Evolutionary conservation across 805 yeast genomes (phyloP).

Genomic region (Cyberlindnera veronae): DNA sequence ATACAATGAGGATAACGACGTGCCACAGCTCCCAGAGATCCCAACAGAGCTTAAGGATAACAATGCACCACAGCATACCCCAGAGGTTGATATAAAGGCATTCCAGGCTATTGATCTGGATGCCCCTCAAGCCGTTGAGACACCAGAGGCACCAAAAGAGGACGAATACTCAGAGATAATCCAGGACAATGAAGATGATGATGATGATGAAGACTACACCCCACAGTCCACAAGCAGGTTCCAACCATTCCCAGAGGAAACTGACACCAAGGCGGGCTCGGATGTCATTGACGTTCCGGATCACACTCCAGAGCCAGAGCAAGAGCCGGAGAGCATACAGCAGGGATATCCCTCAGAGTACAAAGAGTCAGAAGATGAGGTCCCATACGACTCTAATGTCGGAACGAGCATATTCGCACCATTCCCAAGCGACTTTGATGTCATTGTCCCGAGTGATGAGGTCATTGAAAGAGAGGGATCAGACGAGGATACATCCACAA

Average conservation of each 20-base stretch:
- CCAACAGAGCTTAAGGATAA: slow-evolving; percentile 1
- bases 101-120: slow-evolving; percentile 27
- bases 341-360: too few species aligned
- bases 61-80: slow-evolving; percentile 9
- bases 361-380: slow-evolving; percentile 6
- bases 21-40: slow-evolving; percentile 10
- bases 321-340: background rate
- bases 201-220: slow-evolving; percentile 24
- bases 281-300: background rate
- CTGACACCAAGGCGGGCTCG: background rate
- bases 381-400: slow-evolving; percentile 12
- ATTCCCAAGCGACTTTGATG: slow-evolving; percentile 14
- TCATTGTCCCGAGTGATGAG: slow-evolving; percentile 8
- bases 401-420: slow-evolving; percentile 15
- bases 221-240: slow-evolving; percentile 13
- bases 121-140: background rate
- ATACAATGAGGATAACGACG: background rate
- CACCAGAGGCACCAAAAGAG: slow-evolving; percentile 1
- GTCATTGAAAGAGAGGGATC: too few species aligned
- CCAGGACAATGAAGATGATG: slow-evolving; percentile 14
- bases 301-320: background rate
- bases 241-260: slow-evolving; percentile 6
- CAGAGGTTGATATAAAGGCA: slow-evolving; percentile 4
- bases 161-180: slow-evolving; percentile 15
- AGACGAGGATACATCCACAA: background rate